Evolutionary conservation across 2,329 filamentous ascomycete genomes (phyloP).

Genomic region (Ceratocystis variospora): DNA sequence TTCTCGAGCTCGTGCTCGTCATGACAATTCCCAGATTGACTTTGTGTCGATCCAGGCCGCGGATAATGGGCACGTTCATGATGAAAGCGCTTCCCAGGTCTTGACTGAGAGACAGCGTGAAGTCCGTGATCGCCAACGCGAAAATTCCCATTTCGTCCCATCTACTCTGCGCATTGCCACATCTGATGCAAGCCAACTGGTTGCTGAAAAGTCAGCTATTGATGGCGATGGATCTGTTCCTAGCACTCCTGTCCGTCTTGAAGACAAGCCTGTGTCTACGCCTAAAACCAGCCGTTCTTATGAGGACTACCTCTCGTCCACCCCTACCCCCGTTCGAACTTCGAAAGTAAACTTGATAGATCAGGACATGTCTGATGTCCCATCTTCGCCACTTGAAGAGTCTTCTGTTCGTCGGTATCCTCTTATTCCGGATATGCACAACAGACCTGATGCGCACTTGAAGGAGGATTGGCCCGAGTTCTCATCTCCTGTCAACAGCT

Average conservation of each 20-base stretch:
- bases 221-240: neutral
- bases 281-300: conserved; percentile 34
- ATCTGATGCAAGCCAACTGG: neutral
- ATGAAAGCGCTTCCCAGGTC: conserved; percentile 48
- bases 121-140: conserved; percentile 57
- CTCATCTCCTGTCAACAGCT: conserved; percentile 36
- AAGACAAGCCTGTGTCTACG: conserved; percentile 25
- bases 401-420: conserved; percentile 34
- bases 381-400: conserved; percentile 43
- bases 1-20: conserved; percentile 35
- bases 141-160: conserved; percentile 32
- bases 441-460: conserved; percentile 24
- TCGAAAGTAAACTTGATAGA: conserved; percentile 24
- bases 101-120: conserved; percentile 71
- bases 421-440: conserved; percentile 39
- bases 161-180: neutral
- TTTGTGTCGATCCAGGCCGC: conserved; percentile 57
- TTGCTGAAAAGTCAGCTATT: neutral
- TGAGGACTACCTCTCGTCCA: conserved; percentile 43
- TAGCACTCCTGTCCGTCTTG: conserved; percentile 22
- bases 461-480: conserved; percentile 41
- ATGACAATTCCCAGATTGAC: conserved; percentile 71
- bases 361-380: conserved; percentile 35
- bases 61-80: conserved; percentile 20
- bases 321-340: conserved; percentile 43